Evolutionary conservation across 2,329 filamentous ascomycete species (phyloP), one percentile per base, ranked within the genome.

Genomic region (Penicillium verrucosum): DNA sequence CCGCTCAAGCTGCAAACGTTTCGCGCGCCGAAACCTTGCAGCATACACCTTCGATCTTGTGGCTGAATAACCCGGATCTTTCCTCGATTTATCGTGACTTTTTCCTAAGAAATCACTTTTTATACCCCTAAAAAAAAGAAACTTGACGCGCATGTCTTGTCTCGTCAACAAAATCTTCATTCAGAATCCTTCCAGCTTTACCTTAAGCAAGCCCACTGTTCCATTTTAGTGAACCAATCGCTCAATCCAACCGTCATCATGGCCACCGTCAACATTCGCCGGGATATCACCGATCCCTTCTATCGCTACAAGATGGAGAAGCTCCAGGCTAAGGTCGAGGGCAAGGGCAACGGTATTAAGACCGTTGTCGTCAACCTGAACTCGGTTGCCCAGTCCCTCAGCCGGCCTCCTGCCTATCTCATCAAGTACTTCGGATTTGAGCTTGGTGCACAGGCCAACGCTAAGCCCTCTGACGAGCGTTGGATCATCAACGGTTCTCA

Each of bases 291-390:
- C 83, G 94, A 99, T 81, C 89, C 89, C 80, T 99, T 97, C 87
- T 99, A 99, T 82, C 94, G 94, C 78, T 99, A 99, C 88, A 99
- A 99, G 87, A 99, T 99, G 94, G 94, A 97, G 82, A 89, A 87
- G 70, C 82, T 99, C 75, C 91, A 96, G 83, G 96, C 94, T 77
- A 99, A 99, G 85, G 95, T 99, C 70, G 94, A 99, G 81, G 94
- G 94, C 80, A 99, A 99, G 81, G 94, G 94, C 68, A 99, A 99
- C 81, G 94, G 94, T 74, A 99, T 99, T 86, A 99, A 99, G 84
- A 99, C 84, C 70, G 94, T 99, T 72, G 88, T 99, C 69, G 91
- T 96, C 84, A 99, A 99, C 79, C 81, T 99, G 74, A 90, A 87
- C 83, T 95, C 90, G 74, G 92, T 99, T 68, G 92, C 93, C 69